Evolutionary conservation across 495 filamentous ascomycete species (phyloP).

Genomic region (Aspergillus nidulans): DNA sequence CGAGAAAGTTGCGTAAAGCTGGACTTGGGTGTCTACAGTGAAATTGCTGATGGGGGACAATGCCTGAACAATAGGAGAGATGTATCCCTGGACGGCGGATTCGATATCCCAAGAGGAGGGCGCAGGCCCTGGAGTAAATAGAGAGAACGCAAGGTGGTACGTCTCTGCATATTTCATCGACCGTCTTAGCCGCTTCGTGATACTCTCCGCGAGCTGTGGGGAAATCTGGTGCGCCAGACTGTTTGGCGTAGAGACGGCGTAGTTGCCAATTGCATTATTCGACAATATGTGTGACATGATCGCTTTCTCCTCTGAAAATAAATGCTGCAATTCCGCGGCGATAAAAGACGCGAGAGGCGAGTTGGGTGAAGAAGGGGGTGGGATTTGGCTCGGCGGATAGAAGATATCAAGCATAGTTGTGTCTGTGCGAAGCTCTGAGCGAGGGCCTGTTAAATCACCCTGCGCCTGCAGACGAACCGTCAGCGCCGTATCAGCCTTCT

Average conservation of each 20-base stretch:
- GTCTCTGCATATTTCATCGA: slow-evolving; percentile 89
- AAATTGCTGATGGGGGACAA: slow-evolving; percentile 86
- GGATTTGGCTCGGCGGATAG: slow-evolving; percentile 71
- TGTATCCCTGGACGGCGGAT: slow-evolving; percentile 71
- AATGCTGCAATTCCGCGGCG: slow-evolving; percentile 67
- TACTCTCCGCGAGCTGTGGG: slow-evolving; percentile 45
- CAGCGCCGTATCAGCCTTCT: slow-evolving; percentile 54
- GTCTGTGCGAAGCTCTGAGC: slow-evolving; percentile 61
- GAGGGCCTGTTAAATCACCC: slow-evolving; percentile 46
- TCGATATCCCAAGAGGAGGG: slow-evolving; percentile 94
- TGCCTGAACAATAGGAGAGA: slow-evolving; percentile 73
- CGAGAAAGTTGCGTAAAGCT: slow-evolving; percentile 77
- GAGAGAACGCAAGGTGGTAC: slow-evolving; percentile 92
- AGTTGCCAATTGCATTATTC: slow-evolving; percentile 23
- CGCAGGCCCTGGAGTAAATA: slow-evolving; percentile 72
- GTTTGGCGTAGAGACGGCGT: slow-evolving; percentile 34
- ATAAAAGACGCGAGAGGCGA: slow-evolving; percentile 77
- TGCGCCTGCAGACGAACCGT: slow-evolving; percentile 65
- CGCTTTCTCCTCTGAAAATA: slow-evolving; percentile 87
- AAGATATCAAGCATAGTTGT: slow-evolving; percentile 71
- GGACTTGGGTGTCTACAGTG: slow-evolving; percentile 93
- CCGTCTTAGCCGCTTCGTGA: slow-evolving; percentile 62
- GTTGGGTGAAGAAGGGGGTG: slow-evolving; percentile 61
- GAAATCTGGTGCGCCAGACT: slow-evolving; percentile 28
- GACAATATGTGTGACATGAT: slow-evolving; percentile 80